Conservation (phyloP, 2,329 filamentous ascomycete species). For the Alternaria sp. region DNA sequence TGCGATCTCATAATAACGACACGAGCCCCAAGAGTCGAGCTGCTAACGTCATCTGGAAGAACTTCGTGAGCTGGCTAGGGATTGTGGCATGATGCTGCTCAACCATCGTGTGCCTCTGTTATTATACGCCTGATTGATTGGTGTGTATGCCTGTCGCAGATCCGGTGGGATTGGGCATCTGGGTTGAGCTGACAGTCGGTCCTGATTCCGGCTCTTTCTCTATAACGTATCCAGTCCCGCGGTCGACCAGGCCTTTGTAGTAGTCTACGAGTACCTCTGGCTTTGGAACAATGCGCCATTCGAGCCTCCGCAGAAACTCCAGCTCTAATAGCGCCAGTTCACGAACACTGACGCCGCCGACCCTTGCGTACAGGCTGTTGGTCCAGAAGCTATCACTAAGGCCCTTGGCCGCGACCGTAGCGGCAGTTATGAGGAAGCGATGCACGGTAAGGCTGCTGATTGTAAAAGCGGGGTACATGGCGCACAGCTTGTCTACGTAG, state of each 20-base stretch:
- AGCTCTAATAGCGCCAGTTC: slow-evolving; percentile 92
- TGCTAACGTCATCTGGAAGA: background rate
- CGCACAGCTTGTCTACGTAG: slow-evolving; percentile 95
- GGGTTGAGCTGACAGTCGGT: slow-evolving; percentile 18
- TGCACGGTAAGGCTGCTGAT: slow-evolving; percentile 97
- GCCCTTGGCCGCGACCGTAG: slow-evolving; percentile 94
- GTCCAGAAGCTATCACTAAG: slow-evolving; percentile 98
- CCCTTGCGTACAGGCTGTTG: slow-evolving; percentile 92
- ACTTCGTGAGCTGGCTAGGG: background rate
- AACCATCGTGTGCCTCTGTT: slow-evolving; percentile 4
- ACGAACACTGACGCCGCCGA: slow-evolving; percentile 88
- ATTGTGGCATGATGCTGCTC: slow-evolving; percentile 8
- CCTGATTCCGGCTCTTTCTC: slow-evolving; percentile 38
- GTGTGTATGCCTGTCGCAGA: slow-evolving; percentile 36
- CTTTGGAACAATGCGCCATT: slow-evolving; percentile 97
- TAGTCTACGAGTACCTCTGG: slow-evolving; percentile 94
- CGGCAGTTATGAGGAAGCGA: slow-evolving; percentile 94
- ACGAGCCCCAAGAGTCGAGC: background rate
- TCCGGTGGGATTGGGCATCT: slow-evolving; percentile 23
- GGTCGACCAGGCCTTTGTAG: slow-evolving; percentile 83
- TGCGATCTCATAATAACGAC: slow-evolving; percentile 2
- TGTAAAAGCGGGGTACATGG: slow-evolving; percentile 91
- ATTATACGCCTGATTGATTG: slow-evolving; percentile 29
- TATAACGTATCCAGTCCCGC: slow-evolving; percentile 68
- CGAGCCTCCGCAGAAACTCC: slow-evolving; percentile 89